Conservation (phyloP, 352 stramenopile genomes). For the Thraustochytrium sp. region DNA sequence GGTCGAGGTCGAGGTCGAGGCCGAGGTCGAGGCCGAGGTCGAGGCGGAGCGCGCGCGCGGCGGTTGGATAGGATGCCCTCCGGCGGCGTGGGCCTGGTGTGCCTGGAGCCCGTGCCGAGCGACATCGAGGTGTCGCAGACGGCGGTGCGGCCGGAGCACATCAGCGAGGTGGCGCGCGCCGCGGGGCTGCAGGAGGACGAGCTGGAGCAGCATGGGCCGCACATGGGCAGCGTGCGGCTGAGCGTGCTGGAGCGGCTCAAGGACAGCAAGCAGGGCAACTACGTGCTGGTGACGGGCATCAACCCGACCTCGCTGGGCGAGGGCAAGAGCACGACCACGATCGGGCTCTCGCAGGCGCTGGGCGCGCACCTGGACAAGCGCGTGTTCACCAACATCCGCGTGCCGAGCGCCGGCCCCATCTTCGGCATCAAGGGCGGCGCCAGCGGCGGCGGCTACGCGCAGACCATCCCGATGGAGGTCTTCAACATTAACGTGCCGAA, state of each 20-base stretch:
- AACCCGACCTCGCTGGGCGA: conserved; percentile 95
- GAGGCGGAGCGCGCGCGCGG: too few relatives aligned
- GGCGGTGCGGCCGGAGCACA: conserved; percentile 47
- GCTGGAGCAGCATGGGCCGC: conserved; percentile 74
- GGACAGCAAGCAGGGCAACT: conserved; percentile 81
- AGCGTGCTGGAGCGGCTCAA: conserved; percentile 76
- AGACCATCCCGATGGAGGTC: conserved; percentile 93
- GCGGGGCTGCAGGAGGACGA: conserved; percentile 60
- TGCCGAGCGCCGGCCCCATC: conserved; percentile 92
- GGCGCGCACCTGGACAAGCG: conserved; percentile 84
- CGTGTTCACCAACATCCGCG: conserved; percentile 92
- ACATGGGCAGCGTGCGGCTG: conserved; percentile 87
- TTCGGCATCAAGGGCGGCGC: conserved; percentile 97
- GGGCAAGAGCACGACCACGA: conserved; percentile 96
- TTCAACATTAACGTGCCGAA: conserved; percentile 97
- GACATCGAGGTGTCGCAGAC: conserved; percentile 57
- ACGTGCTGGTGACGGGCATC: conserved; percentile 93
- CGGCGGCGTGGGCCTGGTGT: conserved; percentile 41
- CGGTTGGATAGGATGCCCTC: conserved; percentile 6
- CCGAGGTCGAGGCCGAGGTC: too few relatives aligned
- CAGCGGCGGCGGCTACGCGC: conserved; percentile 69
- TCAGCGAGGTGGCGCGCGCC: conserved; percentile 53
- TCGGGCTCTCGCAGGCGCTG: conserved; percentile 89
- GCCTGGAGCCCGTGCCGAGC: conserved; percentile 53
- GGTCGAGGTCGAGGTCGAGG: too few relatives aligned